Evolutionary conservation across 2,329 filamentous ascomycete genomes (phyloP), one percentile per base, ranked within the genome.

Genomic region (Monosporascus sp.): DNA sequence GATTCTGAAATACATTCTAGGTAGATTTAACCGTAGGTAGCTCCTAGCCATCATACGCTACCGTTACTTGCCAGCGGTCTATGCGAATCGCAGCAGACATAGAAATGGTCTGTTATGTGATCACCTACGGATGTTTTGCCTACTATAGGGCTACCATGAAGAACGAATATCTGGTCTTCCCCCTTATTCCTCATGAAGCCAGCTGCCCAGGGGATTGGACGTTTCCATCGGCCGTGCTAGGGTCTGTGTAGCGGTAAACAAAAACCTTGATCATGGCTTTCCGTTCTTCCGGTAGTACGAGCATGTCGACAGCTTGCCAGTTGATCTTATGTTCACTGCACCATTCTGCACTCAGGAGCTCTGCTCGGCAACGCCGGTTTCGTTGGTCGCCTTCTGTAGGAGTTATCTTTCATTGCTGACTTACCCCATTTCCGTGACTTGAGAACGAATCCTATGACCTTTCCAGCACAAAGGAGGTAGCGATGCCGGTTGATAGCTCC

Each of bases 111-210:
- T 8, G 7, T 3, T 3, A 27, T 27, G 7, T 27, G 26, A 27
- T 38, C 17, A 22, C 52, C 37, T 51, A 48, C 51, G 44, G 51
- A 58, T 0, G 63, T 64, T 41, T 65, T 65, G 1, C 63, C 60
- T 5, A 64, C 61, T 0, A 63, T 61, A 2, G 62, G 63, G 1
- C 49, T 48, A 3, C 63, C 63, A 35, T 66, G 63, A 5, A 66
- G 57, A 3, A 65, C 52, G 37, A 65, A 63, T 37, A 63, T 63
- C 24, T 54, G 53, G 2, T 61, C 61, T 6, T 60, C 52, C 17
- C 62, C 60, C 31, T 64, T 65, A 38, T 57, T 54, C 35, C 61
- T 53, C 19, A 65, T 58, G 19, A 61, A 60, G 26, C 63, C 63
- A 1, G 61, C 60, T 24, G 27, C 48, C 59, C 60, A 62, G 24